Evolutionary conservation across 1,139 yeast species (phyloP).

Genomic region (Maudiozyma humilis): DNA sequence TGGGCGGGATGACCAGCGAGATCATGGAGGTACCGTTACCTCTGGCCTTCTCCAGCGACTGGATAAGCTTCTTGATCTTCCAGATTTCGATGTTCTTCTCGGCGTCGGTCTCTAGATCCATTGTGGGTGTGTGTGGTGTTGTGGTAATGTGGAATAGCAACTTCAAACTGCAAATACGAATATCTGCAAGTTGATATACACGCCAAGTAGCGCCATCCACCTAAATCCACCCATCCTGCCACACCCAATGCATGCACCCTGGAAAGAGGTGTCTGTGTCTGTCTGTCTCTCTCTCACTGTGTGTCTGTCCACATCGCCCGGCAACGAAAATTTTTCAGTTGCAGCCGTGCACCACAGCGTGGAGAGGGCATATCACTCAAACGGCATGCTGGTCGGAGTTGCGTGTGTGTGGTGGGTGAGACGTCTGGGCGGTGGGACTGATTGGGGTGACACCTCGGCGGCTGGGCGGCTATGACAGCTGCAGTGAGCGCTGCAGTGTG

Average conservation of each 20-base stretch:
- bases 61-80: constrained; percentile 92
- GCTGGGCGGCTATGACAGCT: background rate
- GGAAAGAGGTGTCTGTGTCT: background rate
- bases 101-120: constrained; percentile 49
- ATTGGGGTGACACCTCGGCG: no score
- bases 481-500: background rate
- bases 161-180: background rate
- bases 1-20: constrained; percentile 90
- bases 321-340: constrained; percentile 2
- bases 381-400: no score
- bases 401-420: no score
- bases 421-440: no score
- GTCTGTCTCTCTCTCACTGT: no score
- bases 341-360: constrained; percentile 1
- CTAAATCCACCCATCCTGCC: no score
- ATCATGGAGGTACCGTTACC: constrained; percentile 99
- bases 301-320: background rate
- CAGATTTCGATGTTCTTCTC: constrained; percentile 97
- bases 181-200: no score
- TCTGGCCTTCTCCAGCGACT: constrained; percentile 78
- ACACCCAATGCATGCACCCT: no score
- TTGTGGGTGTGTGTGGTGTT: constrained; percentile 3
- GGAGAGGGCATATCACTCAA: background rate
- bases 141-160: no score
- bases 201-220: no score